A percentile compares a stretch with the other conserved stretches of the same genome.
phyloP scores from a whole-genome alignment of 1,139 yeast species.

The Blastobotrys serpentis region DNA sequence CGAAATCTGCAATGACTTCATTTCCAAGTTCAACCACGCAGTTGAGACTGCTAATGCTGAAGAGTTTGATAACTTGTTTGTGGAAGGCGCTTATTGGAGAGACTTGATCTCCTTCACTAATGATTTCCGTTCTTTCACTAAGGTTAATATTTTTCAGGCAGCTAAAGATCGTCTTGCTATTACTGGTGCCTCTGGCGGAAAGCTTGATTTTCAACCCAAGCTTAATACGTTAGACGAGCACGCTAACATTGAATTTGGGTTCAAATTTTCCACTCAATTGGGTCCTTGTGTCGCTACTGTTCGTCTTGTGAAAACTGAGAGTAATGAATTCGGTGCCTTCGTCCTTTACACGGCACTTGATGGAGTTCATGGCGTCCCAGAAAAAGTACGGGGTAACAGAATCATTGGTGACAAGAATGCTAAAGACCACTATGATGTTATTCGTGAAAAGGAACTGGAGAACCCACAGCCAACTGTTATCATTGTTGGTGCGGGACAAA shows the following conservation, averaged over 20 bases:
- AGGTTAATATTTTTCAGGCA: conserved; percentile 24
- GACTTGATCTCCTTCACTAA: conserved; percentile 26
- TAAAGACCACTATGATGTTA: conserved; percentile 26
- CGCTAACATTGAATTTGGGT: conserved; percentile 20
- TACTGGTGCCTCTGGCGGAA: conserved; percentile 17
- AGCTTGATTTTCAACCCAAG: conserved; percentile 15
- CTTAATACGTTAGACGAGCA: conserved; percentile 19
- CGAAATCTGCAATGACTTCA: conserved; percentile 16
- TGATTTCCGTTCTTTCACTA: conserved; percentile 25
- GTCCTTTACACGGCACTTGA: conserved; percentile 42
- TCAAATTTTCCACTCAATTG: conserved; percentile 19
- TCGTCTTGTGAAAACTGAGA: conserved; percentile 22
- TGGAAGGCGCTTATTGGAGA: conserved; percentile 24
- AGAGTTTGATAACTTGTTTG: conserved; percentile 21
- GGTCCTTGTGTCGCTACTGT: conserved; percentile 21
- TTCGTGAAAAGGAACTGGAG: conserved; percentile 23
- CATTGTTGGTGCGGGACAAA: conserved; percentile 49
- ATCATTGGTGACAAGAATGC: conserved; percentile 35
- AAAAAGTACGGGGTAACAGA: conserved; percentile 36
- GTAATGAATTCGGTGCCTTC: conserved; percentile 38
- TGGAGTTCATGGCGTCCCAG: conserved; percentile 39
- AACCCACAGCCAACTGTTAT: conserved; percentile 42
- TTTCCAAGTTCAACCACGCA: conserved; percentile 20
- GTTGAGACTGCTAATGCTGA: conserved; percentile 17
- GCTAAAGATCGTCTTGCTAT: conserved; percentile 21